These are phyloP conservation scores for Neurospora sp. DNA, from an alignment of 495 filamentous ascomycete species.

Conservation along the genomic window DNA sequence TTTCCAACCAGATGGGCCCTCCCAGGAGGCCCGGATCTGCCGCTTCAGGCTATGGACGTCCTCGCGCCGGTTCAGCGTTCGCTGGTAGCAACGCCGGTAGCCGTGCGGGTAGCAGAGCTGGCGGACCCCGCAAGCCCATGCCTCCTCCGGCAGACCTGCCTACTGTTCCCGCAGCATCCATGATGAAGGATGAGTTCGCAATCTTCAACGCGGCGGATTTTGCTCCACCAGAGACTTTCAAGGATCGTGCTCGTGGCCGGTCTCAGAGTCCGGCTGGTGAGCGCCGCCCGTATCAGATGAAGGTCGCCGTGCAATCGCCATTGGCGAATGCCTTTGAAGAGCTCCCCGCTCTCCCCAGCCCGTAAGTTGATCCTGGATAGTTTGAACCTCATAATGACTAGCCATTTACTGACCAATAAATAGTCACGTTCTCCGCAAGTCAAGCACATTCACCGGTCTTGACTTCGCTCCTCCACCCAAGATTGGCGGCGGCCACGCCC, in stretches of 20 bases:
- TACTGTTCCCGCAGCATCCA: constrained; percentile 74
- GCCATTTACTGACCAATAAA: constrained; percentile 4
- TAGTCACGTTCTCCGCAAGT: constrained; percentile 81
- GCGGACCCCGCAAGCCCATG: constrained; percentile 43
- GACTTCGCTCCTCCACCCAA: constrained; percentile 93
- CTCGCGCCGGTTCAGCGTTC: constrained; percentile 30
- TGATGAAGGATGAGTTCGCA: constrained; percentile 76
- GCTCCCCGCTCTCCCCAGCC: constrained; percentile 73
- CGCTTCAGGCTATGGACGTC: constrained; percentile 47
- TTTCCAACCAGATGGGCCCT: constrained; percentile 29
- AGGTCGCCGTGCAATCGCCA: constrained; percentile 61
- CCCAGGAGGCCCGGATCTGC: constrained; percentile 52
- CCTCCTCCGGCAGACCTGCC: constrained; percentile 66
- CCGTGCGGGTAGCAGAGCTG: constrained; percentile 18
- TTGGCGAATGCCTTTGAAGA: constrained; percentile 81
- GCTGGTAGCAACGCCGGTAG: constrained; percentile 23
- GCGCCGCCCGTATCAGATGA: constrained; percentile 59
- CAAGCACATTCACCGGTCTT: constrained; percentile 75
- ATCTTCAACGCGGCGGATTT: constrained; percentile 65
- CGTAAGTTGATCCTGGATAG: constrained; percentile 50
- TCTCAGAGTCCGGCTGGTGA: constrained; percentile 77
- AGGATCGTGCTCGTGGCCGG: constrained; percentile 58
- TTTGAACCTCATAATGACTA: neutral
- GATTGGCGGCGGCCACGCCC: constrained; percentile 53
- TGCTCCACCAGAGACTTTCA: constrained; percentile 65